Base-by-base conservation (phyloP, 495 filamentous ascomycete species). In the Xylaria curta region DNA sequence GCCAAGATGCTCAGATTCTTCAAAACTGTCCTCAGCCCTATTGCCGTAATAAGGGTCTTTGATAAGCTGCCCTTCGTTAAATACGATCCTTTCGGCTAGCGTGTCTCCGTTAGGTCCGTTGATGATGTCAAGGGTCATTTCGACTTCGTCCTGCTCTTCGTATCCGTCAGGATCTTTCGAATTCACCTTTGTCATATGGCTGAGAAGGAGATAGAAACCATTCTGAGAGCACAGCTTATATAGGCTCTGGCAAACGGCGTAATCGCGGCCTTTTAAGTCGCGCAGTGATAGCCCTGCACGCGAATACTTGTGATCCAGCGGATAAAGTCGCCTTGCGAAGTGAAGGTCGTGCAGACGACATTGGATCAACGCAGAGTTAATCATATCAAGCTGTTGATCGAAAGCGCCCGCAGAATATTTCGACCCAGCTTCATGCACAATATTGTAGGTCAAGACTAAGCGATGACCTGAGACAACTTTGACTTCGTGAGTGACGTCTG, bases 391-490 rank as follows among this genome's bases (percentile, higher is more conserved):
- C 19, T 60, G 66, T 36, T 59, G 4, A 6, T n/a, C 15, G 24
- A 69, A 60, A 15, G 40, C 6, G 13, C 9, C 40, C 12, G 61
- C 61, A 13, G 61, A 64, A 3, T 15, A 13, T 3, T 24, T 40
- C 3, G 15, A 4, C 38, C 36, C 46, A n/a, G n/a, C 12, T 31
- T 64, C 68, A 47, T 85, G 78, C 9, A 85, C 79, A 33, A 90
- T 78, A 68, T 88, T 90, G 71, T 88, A 89, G 0, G 82, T 85
- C 26, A 89, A 72, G 10, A 87, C 86, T 17, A 85, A 71, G 9
- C 87, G 84, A 71, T 83, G 81, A 6, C 87, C 86, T 24, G 80
- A 82, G 15, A 66, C 75, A 2, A 90, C 81, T 0, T 79, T 81
- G 44, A 88, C 78, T 74, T 85, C 85, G 71, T 89, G 87, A 7